Evolutionary conservation across 176 grass and related monocot species (phyloP).

Genomic region (Cenchrus purpureus): DNA sequence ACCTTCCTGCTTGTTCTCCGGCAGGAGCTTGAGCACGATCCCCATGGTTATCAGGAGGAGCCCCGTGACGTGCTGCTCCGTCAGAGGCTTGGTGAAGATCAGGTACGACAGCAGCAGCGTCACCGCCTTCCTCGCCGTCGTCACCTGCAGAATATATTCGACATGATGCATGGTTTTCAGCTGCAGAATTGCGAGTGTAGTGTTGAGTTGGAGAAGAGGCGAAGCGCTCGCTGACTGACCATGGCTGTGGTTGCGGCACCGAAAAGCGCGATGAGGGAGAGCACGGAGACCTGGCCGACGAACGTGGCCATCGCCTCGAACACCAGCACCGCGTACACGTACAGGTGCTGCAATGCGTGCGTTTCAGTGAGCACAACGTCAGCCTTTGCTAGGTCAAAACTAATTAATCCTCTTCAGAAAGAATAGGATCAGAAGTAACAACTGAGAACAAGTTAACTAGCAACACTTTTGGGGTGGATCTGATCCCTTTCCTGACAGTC

Average conservation of each 20-base stretch:
- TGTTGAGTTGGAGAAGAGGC: not conserved
- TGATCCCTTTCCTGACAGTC: not conserved
- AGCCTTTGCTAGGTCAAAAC: not conserved
- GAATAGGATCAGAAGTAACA: not conserved
- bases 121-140: slow-evolving; percentile 84
- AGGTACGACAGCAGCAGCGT: slow-evolving; percentile 89
- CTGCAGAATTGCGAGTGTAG: not conserved
- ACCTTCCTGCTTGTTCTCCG: slow-evolving; percentile 56
- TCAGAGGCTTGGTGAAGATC: slow-evolving; percentile 95
- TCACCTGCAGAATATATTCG: slow-evolving; percentile 44
- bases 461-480: slow-evolving; percentile 6
- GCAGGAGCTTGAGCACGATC: slow-evolving; percentile 82
- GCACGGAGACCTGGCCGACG: slow-evolving; percentile 89
- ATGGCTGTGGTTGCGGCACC: slow-evolving; percentile 84
- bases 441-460: not conserved
- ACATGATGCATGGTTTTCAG: not conserved
- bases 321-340: slow-evolving; percentile 87
- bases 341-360: slow-evolving; percentile 65
- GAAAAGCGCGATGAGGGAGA: slow-evolving; percentile 88
- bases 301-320: slow-evolving; percentile 96
- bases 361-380: not conserved
- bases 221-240: slow-evolving; percentile 32
- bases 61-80: slow-evolving; percentile 76
- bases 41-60: slow-evolving; percentile 86
- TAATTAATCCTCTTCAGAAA: not conserved